Percentiles rank a stretch among this genome's conserved stretches.
Conservation (phyloP, 2,329 filamentous ascomycete species). For the Didymella pinodella region DNA sequence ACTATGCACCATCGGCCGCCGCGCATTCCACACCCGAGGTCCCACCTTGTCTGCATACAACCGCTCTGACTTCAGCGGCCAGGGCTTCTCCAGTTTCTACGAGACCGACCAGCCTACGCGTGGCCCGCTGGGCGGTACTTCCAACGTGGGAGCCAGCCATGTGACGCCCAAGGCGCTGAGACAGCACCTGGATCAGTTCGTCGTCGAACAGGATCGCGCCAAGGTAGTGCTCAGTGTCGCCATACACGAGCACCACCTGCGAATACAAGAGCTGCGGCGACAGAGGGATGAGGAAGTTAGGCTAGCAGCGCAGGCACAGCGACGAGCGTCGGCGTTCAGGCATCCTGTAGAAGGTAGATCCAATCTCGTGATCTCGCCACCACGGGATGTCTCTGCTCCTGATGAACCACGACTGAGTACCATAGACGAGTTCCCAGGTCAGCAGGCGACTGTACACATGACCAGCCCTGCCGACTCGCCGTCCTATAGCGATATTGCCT, state of each 20-base stretch:
- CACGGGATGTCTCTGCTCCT: slow-evolving; percentile 20
- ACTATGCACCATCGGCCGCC: slow-evolving; percentile 43
- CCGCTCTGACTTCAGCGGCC: slow-evolving; percentile 69
- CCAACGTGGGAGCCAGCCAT: slow-evolving; percentile 64
- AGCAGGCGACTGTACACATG: slow-evolving; percentile 61
- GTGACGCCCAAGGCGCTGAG: slow-evolving; percentile 76
- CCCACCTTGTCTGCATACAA: slow-evolving; percentile 58
- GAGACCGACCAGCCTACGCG: slow-evolving; percentile 68
- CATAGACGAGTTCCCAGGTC: slow-evolving; percentile 69
- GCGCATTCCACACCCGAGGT: slow-evolving; percentile 47
- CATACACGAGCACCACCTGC: slow-evolving; percentile 96
- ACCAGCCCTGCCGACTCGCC: slow-evolving; percentile 25
- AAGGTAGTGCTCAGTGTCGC: slow-evolving; percentile 93
- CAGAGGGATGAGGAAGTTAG: slow-evolving; percentile 82
- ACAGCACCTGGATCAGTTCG: slow-evolving; percentile 91
- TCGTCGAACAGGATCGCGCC: slow-evolving; percentile 92
- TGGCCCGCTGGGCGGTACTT: slow-evolving; percentile 68
- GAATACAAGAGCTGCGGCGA: slow-evolving; percentile 77
- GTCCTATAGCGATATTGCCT: slow-evolving; percentile 26
- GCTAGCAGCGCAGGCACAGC: slow-evolving; percentile 72
- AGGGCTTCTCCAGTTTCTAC: slow-evolving; percentile 69
- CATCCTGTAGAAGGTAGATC: slow-evolving; percentile 79
- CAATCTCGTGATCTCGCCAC: slow-evolving; percentile 25
- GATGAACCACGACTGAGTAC: slow-evolving; percentile 34
- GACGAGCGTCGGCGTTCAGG: slow-evolving; percentile 71